Conservation (phyloP, 1,139 yeast genomes). For the Sugiyamaella xylanicola region DNA sequence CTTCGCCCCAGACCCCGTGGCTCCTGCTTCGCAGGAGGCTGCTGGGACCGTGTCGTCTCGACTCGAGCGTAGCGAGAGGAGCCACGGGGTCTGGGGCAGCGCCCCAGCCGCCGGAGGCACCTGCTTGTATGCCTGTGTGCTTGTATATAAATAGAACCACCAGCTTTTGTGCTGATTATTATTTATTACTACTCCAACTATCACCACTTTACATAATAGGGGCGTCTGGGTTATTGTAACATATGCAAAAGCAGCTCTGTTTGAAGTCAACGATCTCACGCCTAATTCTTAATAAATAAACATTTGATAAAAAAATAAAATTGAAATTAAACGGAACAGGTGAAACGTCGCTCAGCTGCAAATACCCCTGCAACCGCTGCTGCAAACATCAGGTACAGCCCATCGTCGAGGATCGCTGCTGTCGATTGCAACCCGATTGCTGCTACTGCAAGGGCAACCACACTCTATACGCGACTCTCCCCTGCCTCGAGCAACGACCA, state of each 20-base stretch:
- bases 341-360: not conserved
- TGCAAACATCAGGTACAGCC: not conserved
- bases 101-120: not conserved
- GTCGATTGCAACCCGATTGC: no score
- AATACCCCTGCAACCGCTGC: not conserved
- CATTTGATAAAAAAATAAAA: no score
- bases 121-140: no score
- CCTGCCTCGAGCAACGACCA: not conserved
- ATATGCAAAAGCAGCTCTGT: not conserved
- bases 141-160: no score
- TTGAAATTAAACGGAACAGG: no score
- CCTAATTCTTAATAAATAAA: no score
- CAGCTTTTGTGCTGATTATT: no score
- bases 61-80: not conserved
- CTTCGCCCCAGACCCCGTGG: slow-evolving; percentile 4
- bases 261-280: no score
- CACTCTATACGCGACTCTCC: not conserved
- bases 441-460: no score
- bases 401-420: no score
- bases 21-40: slow-evolving; percentile 1
- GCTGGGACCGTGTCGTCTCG: not conserved
- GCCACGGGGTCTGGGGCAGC: not conserved
- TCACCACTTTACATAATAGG: no score
- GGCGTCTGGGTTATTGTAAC: not conserved
- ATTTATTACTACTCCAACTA: no score